Evolutionary conservation across 1,284 basidiomycete species (phyloP).

Genomic region (Apiotrichum veenhuisii): DNA sequence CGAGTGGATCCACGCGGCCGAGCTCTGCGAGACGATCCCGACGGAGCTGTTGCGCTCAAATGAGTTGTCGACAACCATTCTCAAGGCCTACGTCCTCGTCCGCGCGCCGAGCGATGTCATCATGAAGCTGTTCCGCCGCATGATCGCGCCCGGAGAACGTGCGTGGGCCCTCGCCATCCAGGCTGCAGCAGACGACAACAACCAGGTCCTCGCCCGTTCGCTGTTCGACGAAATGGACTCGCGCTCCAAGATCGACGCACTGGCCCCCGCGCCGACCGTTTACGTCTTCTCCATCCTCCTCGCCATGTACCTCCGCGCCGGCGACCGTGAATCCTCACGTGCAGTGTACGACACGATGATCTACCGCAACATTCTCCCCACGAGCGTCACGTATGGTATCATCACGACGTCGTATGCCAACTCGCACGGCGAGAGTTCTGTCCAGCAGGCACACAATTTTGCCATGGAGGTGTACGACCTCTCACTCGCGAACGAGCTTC

Average conservation of each 20-base stretch:
- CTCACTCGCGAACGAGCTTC: slow-evolving; percentile 16
- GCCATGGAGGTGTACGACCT: slow-evolving; percentile 31
- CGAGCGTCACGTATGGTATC: slow-evolving; percentile 65
- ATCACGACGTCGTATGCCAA: slow-evolving; percentile 58
- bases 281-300: slow-evolving; percentile 82
- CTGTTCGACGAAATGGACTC: slow-evolving; percentile 67
- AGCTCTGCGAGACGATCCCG: slow-evolving; percentile 26
- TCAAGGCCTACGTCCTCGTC: slow-evolving; percentile 80
- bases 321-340: slow-evolving; percentile 60
- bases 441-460: slow-evolving; percentile 40
- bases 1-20: slow-evolving; percentile 53
- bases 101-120: slow-evolving; percentile 71
- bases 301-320: slow-evolving; percentile 65
- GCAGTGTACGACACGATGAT: slow-evolving; percentile 72
- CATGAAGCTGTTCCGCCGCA: slow-evolving; percentile 60
- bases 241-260: slow-evolving; percentile 34
- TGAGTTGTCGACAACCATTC: slow-evolving; percentile 59
- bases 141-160: slow-evolving; percentile 35
- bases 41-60: slow-evolving; percentile 38
- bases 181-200: slow-evolving; percentile 72
- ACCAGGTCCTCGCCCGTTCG: slow-evolving; percentile 63
- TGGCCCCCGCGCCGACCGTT: slow-evolving; percentile 37
- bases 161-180: slow-evolving; percentile 78
- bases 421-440: slow-evolving; percentile 19
- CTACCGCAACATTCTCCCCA: slow-evolving; percentile 63